Evolutionary conservation across 73 alveolate species (phyloP), one percentile per base, ranked within the genome.

Genomic region (Tetrahymena borealis): DNA sequence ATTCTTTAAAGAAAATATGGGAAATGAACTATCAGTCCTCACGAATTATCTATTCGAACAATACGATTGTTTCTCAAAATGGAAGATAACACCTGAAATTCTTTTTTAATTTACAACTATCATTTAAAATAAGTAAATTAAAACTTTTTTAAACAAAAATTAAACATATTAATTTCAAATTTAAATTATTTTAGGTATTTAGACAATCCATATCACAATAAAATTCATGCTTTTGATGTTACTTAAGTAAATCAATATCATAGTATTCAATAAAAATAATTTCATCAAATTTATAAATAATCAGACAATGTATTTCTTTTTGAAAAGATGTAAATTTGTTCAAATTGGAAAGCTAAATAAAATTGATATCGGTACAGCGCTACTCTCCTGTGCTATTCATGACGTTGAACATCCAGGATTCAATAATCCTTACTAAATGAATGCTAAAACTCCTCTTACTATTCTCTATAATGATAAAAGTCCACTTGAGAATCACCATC

Each of bases 331-430:
- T 31, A 96, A 95, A 33, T 95, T 97, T 18, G 91, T 33, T 78
- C 96, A 95, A 33, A 41, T 94, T 18, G 97, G 96, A 13, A 94
- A 96, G 79, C 91, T 97, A 20, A 85, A 78, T 33, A 85, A 94
- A 40, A 32, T 90, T 13, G 99, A 98, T 40, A 42, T 93, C 35
- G 94, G 96, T 40, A 78, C 95, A 39, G 90, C 95, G 38, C 91
- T 96, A 40, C 37, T 98, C 40, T 90, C 97, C 11, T 94, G 97
- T 11, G 96, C 98, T 11, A 90, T 94, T 35, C 98, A 96, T 94
- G 98, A 96, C 92, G 96, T 36, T 33, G 97, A 95, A 12, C 98
- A 96, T 90, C 98, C 96, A 24, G 98, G 98, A 7, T 90, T 91
- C 39, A 96, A 95, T 92, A 96, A 96, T 43, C 90, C 91, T 10